phyloP scores from a whole-genome alignment of 768 basidiomycete genomes.

The Collybia nuda region DNA sequence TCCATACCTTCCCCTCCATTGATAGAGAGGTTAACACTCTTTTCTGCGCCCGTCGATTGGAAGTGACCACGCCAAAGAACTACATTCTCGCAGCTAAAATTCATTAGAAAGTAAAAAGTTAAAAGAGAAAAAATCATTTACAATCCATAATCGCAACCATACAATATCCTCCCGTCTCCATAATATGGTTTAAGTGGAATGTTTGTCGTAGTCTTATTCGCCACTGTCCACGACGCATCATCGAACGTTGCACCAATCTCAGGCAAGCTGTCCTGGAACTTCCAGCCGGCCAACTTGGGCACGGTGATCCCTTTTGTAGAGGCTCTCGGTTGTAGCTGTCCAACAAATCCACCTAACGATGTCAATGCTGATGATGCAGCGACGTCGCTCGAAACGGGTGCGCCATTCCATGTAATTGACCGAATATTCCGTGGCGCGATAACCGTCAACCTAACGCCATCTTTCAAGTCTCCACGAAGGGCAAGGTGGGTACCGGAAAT shows the following conservation, averaged over 20 bases:
- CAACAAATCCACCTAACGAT: constrained; percentile 46
- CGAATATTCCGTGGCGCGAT: constrained; percentile 56
- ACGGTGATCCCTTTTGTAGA: constrained; percentile 30
- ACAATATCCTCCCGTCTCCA: constrained; percentile 76
- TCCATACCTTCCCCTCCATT: constrained; percentile 78
- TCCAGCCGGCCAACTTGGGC: constrained; percentile 67
- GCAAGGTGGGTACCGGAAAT: constrained; percentile 51
- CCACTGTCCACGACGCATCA: constrained; percentile 64
- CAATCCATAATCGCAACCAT: constrained; percentile 89
- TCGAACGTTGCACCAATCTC: constrained; percentile 59
- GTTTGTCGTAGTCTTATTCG: constrained; percentile 73
- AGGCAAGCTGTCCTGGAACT: constrained; percentile 72
- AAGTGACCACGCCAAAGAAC: constrained; percentile 87
- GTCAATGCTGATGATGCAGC: constrained; percentile 28
- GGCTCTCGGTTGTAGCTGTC: constrained; percentile 34
- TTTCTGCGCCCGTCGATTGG: constrained; percentile 54
- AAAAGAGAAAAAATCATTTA: constrained; percentile 32
- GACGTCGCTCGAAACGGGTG: constrained; percentile 36
- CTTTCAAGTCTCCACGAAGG: constrained; percentile 69
- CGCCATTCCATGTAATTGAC: constrained; percentile 74
- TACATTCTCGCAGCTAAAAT: constrained; percentile 76
- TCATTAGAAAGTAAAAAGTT: neutral
- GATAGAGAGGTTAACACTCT: constrained; percentile 71
- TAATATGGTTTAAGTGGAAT: constrained; percentile 68
- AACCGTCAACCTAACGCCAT: constrained; percentile 55